Base-by-base conservation (phyloP, 768 basidiomycete species). In the Chalciporus sphaerocephalus region DNA sequence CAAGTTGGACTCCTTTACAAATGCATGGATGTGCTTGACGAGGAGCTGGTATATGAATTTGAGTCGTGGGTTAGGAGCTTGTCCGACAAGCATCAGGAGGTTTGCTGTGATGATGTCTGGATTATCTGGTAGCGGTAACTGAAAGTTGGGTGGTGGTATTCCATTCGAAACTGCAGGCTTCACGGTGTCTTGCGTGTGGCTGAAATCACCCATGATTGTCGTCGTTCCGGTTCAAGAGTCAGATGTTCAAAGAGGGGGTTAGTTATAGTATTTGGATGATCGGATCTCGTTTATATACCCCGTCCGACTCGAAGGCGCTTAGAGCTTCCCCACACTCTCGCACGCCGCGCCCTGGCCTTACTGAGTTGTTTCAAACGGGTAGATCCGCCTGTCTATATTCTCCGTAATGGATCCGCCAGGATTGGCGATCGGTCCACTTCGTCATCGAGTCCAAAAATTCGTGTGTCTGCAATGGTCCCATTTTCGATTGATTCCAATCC, bases 11-110 rank as follows among this genome's bases (percentile, higher is more conserved):
- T 91, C 89, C 35, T 71, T 73, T 18, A 88, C 70, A 52, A 89
- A 88, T 30, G 79, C 75, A 58, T 92, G 90, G 7, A 92, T 50
- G 59, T 92, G 87, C 22, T 70, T 74, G 42, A 85, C 60, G 66
- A 89, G 67, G 23, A 62, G 69, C 55, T 73, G 63, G 46, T 74
- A 70, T 46, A 81, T 61, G 62, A 80, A 76, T 48, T 62, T 72
- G 44, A 56, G 58, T 12, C 79, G 71, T 25, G 72, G 64, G 42
- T 75, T 52, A 15, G 67, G 56, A 0, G 70, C 57, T 38, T 68
- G 62, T 38, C 63, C 66, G 12, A 63, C 48, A 3, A 78, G 57
- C 46, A 69, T 67, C 42, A 71, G 52, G 27, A 75, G 45, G 52
- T 79, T 80, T 23, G 63, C 62, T 0, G 79, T 81, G 45, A 81